Percentiles rank a stretch among this genome's conserved stretches.
Evolutionary conservation across 129 eudicot species (phyloP).

Genomic region (Dittrichia graveolens): DNA sequence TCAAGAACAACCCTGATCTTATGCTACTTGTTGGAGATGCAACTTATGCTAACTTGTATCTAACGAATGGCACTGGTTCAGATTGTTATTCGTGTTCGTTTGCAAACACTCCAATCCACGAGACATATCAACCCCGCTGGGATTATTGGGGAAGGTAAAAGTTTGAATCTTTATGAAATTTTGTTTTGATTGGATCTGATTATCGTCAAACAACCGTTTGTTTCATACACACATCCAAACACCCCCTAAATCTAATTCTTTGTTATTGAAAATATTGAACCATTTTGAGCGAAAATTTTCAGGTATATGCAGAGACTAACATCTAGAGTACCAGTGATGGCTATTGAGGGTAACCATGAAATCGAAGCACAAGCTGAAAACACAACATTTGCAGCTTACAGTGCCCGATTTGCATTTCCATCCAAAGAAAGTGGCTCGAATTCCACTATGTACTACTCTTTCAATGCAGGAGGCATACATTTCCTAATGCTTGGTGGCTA

Average conservation of each 20-base stretch:
- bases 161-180: neutral
- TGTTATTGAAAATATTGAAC: constrained; percentile 1
- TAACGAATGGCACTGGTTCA: constrained; percentile 88
- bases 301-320: constrained; percentile 83
- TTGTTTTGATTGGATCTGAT: neutral
- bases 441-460: constrained; percentile 85
- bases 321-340: constrained; percentile 90
- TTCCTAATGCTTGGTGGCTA: constrained; percentile 93
- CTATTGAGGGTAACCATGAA: constrained; percentile 93
- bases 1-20: constrained; percentile 72
- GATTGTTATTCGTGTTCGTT: constrained; percentile 97
- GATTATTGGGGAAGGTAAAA: constrained; percentile 98
- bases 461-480: constrained; percentile 96
- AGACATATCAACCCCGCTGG: constrained; percentile 98
- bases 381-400: constrained; percentile 71
- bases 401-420: constrained; percentile 88
- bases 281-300: constrained; percentile 8
- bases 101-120: constrained; percentile 83
- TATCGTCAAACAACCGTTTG: no score
- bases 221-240: no score
- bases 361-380: constrained; percentile 70
- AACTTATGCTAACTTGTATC: constrained; percentile 83
- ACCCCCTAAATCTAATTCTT: no score
- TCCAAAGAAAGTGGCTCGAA: constrained; percentile 74
- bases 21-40: constrained; percentile 86